Base-by-base conservation (phyloP, 495 filamentous ascomycete species). In the Recurvomyces mirabilis region DNA sequence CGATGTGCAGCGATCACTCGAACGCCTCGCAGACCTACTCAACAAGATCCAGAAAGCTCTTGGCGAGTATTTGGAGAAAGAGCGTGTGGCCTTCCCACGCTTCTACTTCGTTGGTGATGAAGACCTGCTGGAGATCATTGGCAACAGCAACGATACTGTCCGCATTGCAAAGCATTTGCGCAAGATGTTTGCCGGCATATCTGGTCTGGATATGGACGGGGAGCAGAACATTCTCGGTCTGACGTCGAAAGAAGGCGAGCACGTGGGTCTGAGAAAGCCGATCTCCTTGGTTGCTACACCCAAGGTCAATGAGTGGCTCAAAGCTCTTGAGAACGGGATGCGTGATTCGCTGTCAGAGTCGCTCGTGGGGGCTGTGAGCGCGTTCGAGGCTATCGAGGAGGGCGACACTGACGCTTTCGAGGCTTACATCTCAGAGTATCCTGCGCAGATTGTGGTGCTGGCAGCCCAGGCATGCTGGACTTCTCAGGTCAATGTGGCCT, bases 81-180 rank as follows among this genome's bases (percentile, higher is more conserved):
- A 99, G 68, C 75, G 91, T 57, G 79, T 94, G 3, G 91, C 91
- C 1, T 99, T 99, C 68, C 91, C 91, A 36, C 77, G 91, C 23
- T 99, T 99, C 68, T 99, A 99, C 63, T 99, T 99, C 57, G 91
- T 99, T 43, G 91, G 91, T 60, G 91, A 99, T 55, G 91, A 99
- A 63, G 91, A 99, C 62, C 68, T 99, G 46, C 70, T 99, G n/a
- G 91, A 99, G 63, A 99, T 99, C 63, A 99, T 99, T 39, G 91
- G 91, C 59, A 99, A 99, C 63, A 94, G 87, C 64, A 95, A 94
- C 55, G 91, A 99, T 55, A 93, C 88, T 10, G 68, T 86, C 54
- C 86, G 91, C 20, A 87, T 99, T 46, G 83, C 89, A 34, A 96
- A 96, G 62, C 91, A 99, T 62, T 85, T 99, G 68, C 86, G 93